phyloP scores from a whole-genome alignment of 2,329 filamentous ascomycete genomes.

The Penicillium sp. region DNA sequence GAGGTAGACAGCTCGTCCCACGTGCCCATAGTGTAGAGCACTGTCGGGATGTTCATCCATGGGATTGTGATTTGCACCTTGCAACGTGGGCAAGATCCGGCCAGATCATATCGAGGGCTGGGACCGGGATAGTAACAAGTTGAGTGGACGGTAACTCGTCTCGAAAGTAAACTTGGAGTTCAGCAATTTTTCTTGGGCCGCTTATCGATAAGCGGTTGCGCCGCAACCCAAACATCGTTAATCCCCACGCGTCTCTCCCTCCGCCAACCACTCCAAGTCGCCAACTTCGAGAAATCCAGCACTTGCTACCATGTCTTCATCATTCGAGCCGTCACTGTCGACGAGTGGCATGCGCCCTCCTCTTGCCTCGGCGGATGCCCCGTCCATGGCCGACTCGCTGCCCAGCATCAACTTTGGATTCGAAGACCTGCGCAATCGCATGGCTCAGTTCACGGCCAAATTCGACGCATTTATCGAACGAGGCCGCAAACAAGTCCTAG shows the following conservation, averaged over 20 bases:
- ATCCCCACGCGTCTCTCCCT: slow-evolving; percentile 1
- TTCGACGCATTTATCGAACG: slow-evolving; percentile 95
- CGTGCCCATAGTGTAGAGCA: slow-evolving; percentile 59
- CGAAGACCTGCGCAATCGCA: slow-evolving; percentile 89
- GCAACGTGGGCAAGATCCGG: slow-evolving; percentile 23
- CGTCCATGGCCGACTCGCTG: slow-evolving; percentile 65
- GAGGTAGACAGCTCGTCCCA: slow-evolving; percentile 53
- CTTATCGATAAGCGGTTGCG: slow-evolving; percentile 33
- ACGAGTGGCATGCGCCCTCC: slow-evolving; percentile 54
- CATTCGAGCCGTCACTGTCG: slow-evolving; percentile 59
- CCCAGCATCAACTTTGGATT: slow-evolving; percentile 94
- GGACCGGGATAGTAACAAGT: background rate
- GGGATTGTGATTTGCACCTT: slow-evolving; percentile 43
- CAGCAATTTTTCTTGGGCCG: slow-evolving; percentile 15
- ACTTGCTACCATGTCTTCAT: slow-evolving; percentile 34
- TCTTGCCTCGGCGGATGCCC: slow-evolving; percentile 51
- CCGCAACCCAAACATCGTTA: slow-evolving; percentile 27
- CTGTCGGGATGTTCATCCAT: slow-evolving; percentile 55
- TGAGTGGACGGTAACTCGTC: background rate
- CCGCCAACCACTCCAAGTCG: background rate
- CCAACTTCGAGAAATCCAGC: background rate
- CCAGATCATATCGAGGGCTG: slow-evolving; percentile 31
- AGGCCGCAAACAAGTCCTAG: slow-evolving; percentile 81
- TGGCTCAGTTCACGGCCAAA: slow-evolving; percentile 84
- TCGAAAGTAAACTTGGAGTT: background rate